phyloP scores from a whole-genome alignment of 108 stramenopile species.

The Stephanodiscus minutulus region DNA sequence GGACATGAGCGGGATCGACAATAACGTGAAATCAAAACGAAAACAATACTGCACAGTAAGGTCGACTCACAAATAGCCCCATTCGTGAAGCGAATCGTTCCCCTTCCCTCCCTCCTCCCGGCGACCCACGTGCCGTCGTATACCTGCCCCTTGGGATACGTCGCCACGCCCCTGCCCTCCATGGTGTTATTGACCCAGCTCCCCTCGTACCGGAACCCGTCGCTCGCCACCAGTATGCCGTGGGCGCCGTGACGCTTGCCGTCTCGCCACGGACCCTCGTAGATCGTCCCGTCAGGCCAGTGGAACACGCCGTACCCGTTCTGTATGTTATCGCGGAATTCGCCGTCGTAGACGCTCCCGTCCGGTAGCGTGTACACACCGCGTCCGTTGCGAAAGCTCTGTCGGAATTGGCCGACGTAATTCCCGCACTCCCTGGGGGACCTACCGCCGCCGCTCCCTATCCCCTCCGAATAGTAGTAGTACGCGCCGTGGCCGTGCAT shows the following conservation, averaged over 20 bases:
- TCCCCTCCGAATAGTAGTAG: constrained; percentile 56
- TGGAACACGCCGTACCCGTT: constrained; percentile 77
- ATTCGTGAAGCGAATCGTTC: constrained; percentile 84
- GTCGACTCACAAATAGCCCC: constrained; percentile 64
- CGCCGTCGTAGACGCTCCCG: constrained; percentile 76
- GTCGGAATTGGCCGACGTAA: constrained; percentile 86
- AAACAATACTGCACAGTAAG: background rate
- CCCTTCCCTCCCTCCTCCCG: constrained; percentile 86
- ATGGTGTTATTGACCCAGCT: constrained; percentile 86
- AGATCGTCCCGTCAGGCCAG: constrained; percentile 75
- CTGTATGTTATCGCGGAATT: constrained; percentile 82
- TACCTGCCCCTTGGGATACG: constrained; percentile 84
- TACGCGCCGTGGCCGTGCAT: constrained; percentile 87
- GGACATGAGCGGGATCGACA: background rate
- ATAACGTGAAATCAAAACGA: background rate
- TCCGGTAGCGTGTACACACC: constrained; percentile 79
- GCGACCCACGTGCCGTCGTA: constrained; percentile 83
- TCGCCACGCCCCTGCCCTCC: constrained; percentile 86
- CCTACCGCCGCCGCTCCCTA: background rate
- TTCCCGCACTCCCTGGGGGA: constrained; percentile 39
- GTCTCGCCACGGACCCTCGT: constrained; percentile 86
- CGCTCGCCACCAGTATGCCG: constrained; percentile 69
- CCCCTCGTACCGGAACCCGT: constrained; percentile 91
- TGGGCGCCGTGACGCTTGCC: constrained; percentile 78
- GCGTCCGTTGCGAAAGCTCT: constrained; percentile 74